Evolutionary conservation across 257 asterid genomes (phyloP), one percentile per base, ranked within the genome.

Genomic region (Nyctanthes arbortristis): DNA sequence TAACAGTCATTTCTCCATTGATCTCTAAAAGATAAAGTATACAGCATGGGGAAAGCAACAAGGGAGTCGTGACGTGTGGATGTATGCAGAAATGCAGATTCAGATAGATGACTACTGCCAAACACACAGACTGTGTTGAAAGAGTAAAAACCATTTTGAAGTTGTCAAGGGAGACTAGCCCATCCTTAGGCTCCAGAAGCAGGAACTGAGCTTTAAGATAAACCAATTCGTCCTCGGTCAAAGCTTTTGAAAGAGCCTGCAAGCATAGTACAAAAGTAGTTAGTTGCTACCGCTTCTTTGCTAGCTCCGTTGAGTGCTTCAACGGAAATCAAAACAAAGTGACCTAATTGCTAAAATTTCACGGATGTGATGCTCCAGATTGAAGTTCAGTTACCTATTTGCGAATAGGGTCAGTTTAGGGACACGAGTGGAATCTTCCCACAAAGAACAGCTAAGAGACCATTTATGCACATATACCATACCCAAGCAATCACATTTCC

Each of bases 161-260:
- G 84, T 92, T 86, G 36, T 90, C 96, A 3, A 88, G 84, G 45
- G 96, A 85, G 66, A 93, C 84, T 22, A 77, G 79, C 14, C 96
- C 97, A 49, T 93, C 98, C 71, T 84, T 88, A 55, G 98, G 98
- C 69, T 90, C 97, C 81, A 93, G 67, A 77, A 90, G 96, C 92
- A 84, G 74, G 82, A 93, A 93, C 59, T 90, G 97, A 66, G 96
- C 93, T 81, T 89, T 84, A 67, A 93, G 93, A 74, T 90, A 90
- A 67, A 90, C 81, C 82, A 93, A 60, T 78, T 88, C 96, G 64
- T 93, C 97, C 80, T 90, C 98, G 18, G 83, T 80, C 75, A 93
- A 78, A 61, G 97, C 96, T 77, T 88, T 93, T 3, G 98, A 85
- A 45, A 93, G 95, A 68, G 98, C 97, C 98, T 92, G 65, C 75